Evolutionary conservation across 768 basidiomycete species (phyloP).

Genomic region (Artomyces pyxidatus): DNA sequence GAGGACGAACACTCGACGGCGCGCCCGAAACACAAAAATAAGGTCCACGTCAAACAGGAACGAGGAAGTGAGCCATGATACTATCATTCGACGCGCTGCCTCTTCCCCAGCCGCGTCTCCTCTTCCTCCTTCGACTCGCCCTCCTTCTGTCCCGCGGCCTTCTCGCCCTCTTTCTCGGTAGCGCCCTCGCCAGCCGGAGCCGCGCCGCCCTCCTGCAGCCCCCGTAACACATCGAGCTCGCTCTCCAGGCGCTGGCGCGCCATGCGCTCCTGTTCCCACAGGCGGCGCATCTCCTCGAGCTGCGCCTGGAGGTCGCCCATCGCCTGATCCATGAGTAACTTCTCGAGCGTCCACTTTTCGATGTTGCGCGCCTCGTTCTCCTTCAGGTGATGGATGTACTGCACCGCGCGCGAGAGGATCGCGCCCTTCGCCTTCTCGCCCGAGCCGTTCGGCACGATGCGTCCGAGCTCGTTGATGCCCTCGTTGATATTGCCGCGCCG

Average conservation of each 20-base stretch:
- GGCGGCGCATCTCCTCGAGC: slow-evolving; percentile 70
- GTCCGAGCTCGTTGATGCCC: slow-evolving; percentile 87
- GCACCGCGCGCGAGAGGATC: slow-evolving; percentile 79
- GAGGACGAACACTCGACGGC: no score
- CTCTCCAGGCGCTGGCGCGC: slow-evolving; percentile 50
- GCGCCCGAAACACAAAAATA: no score
- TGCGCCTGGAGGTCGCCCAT: slow-evolving; percentile 83
- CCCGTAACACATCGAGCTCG: slow-evolving; percentile 54
- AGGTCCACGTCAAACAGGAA: background rate
- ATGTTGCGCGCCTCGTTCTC: slow-evolving; percentile 88
- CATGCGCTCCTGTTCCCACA: slow-evolving; percentile 73
- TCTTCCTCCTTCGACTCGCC: slow-evolving; percentile 18
- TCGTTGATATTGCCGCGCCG: slow-evolving; percentile 95
- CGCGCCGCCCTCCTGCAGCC: slow-evolving; percentile 14
- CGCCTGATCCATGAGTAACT: slow-evolving; percentile 85
- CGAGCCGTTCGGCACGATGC: slow-evolving; percentile 80
- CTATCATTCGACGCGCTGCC: slow-evolving; percentile 21
- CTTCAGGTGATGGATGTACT: slow-evolving; percentile 87
- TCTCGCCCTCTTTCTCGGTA: slow-evolving; percentile 13
- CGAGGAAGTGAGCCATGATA: background rate
- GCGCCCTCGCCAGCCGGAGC: slow-evolving; percentile 1
- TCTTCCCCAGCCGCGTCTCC: slow-evolving; percentile 16
- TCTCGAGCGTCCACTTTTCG: slow-evolving; percentile 91
- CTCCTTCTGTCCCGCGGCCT: slow-evolving; percentile 1
- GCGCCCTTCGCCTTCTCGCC: slow-evolving; percentile 89